These are phyloP conservation scores for Ogataea methylovora DNA, from an alignment of 805 yeast genomes.

Conservation along the genomic window DNA sequence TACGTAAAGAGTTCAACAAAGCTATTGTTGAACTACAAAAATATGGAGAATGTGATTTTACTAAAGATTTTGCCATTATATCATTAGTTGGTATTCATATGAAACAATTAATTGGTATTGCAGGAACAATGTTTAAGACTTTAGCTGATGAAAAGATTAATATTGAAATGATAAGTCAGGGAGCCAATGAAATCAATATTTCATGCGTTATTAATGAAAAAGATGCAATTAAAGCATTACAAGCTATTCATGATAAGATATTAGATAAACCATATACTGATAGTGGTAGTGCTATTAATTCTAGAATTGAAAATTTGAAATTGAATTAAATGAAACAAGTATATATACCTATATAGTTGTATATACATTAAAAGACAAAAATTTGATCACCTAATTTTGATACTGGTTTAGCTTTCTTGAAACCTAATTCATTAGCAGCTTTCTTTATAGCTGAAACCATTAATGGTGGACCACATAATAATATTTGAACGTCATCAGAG, in stretches of 20 bases:
- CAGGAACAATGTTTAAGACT: conserved; percentile 93
- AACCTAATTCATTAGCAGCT: conserved; percentile 69
- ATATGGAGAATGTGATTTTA: conserved; percentile 85
- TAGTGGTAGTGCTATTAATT: conserved; percentile 31
- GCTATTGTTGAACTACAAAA: conserved; percentile 74
- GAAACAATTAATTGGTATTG: conserved; percentile 95
- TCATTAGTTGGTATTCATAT: conserved; percentile 95
- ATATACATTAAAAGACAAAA: conserved; percentile 57
- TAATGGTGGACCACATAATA: conserved; percentile 92
- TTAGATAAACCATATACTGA: conserved; percentile 37
- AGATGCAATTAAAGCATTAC: conserved; percentile 80
- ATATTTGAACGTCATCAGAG: conserved; percentile 54
- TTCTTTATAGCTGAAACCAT: conserved; percentile 82
- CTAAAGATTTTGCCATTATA: conserved; percentile 81
- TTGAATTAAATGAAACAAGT: conserved; percentile 12
- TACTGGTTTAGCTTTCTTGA: conserved; percentile 77
- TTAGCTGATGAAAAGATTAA: conserved; percentile 87
- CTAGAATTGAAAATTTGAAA: conserved; percentile 38
- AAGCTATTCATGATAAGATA: conserved; percentile 73
- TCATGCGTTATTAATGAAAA: conserved; percentile 85
- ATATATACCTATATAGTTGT: background rate
- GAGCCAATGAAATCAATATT: conserved; percentile 95
- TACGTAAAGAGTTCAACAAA: conserved; percentile 43
- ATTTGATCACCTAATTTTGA: conserved; percentile 87
- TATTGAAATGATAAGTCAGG: conserved; percentile 97